Base-by-base conservation (phyloP, 345 rosid genomes). In the Combretum micranthum region DNA sequence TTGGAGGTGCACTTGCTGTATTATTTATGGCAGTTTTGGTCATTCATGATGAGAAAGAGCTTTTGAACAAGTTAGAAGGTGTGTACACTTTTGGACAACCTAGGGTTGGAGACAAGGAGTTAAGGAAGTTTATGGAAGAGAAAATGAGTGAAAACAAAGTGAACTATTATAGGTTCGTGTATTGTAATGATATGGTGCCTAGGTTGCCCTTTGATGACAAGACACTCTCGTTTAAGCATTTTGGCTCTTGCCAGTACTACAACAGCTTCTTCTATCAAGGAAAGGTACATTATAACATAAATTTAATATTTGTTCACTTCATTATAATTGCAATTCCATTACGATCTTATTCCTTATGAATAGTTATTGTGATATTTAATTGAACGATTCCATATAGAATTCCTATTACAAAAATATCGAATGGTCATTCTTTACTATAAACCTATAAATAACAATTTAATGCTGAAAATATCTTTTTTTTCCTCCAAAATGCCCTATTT, bases 11-110 rank as follows among this genome's bases (percentile, higher is more conserved):
- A 11, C 26, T 85, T 8, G 90, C 90, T 15, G 58, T 73, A 44
- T 52, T 83, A 13, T 83, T 85, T 44, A 73, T 75, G 9, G 83
- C 83, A 0, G 64, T 81, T 25, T 55, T 88, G 25, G 83, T 79
- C 1, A 44, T 72, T 59, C 87, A 88, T 42, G 67, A 74, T 0
- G 82, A 88, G 55, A 56, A 42, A 12, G 22, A 19, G 46, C 49
- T 85, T 26, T 49, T 88, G 25, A n/a, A 70, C 50, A 81, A 72
- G 68, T 62, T 85, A 53, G 79, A 79, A 48, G 96, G 92, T 18
- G 73, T 83, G 42, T 83, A 79, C 55, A 79, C 92, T 2, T 88
- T 72, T 53, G 96, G 92, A 60, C 96, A 88, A 57, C 96, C 96
- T 11, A 79, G 83, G 53, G 73, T 87, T 48, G 92, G 96, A 1